Base-by-base conservation (phyloP, 202 grass and related monocot genomes). In the Schoenoplectus triqueter region DNA sequence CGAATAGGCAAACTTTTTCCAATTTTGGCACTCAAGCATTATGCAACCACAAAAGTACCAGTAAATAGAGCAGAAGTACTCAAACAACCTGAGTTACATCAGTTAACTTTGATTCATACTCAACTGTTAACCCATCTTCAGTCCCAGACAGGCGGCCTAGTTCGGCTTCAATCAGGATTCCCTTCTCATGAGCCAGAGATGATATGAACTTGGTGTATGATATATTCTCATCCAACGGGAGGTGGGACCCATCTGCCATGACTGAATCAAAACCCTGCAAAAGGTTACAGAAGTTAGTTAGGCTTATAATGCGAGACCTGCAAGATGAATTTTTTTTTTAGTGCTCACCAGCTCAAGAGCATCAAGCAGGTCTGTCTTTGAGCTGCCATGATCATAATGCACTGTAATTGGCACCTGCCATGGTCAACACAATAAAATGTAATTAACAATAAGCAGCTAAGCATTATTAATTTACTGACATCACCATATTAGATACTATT, bases 221-320 rank as follows among this genome's bases (percentile, higher is more conserved):
- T 51, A 91, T 88, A 80, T 94, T 98, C 75, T 95, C 87, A 64
- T 87, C 67, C 63, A 93, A 89, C 66, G 88, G 80, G 65, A 98
- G 88, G 86, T 95, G 90, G 10, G 95, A 98, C 72, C 91, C 91
- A 88, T 98, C 95, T 66, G 90, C 93, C 95, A 98, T 98, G 39
- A 31, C 31, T 31, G 31, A 98, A 92, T 95, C 88, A 81, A 98
- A 98, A 78, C 92, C 95, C 95, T 98, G 87, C 7, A 87, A 70
- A 51, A 52, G 14, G n/a, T 84, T 47, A 74, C 10, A 74, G 42
- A 46, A 50, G 80, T 63, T 48, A 69, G 75, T 84, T 45, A 83
- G 57, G 55, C 46, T 78, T 67, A 87, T 14, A 20, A 31, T n/a
- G 64, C 67, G 48, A 67, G 51, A 67, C 17, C 63, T 4, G 2